phyloP scores from a whole-genome alignment of 1,139 yeast species.

The Debaryomyces sp. region DNA sequence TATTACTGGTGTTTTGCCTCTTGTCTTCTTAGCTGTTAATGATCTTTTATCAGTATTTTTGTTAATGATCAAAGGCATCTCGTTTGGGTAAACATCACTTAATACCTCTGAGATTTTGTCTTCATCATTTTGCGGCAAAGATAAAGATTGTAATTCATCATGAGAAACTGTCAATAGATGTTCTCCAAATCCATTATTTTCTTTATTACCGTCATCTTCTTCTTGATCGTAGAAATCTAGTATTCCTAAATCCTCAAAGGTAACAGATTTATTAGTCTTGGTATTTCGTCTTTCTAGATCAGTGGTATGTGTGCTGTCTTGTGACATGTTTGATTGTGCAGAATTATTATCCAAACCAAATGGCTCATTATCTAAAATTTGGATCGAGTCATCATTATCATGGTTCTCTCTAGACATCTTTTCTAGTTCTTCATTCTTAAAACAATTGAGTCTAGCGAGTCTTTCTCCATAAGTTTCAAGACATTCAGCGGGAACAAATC shows the following conservation, averaged over 20 bases:
- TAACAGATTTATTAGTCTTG: constrained; percentile 37
- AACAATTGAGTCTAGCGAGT: constrained; percentile 87
- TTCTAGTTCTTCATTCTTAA: constrained; percentile 82
- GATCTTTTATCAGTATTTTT: constrained; percentile 20
- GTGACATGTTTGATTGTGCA: constrained; percentile 4
- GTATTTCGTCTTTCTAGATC: constrained; percentile 26
- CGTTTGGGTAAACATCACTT: constrained; percentile 45
- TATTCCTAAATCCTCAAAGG: constrained; percentile 42
- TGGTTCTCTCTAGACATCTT: constrained; percentile 24
- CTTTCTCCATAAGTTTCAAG: constrained; percentile 91
- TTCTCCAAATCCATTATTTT: constrained; percentile 23
- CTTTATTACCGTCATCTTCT: constrained; percentile 16
- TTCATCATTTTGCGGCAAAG: constrained; percentile 21
- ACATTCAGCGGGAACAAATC: constrained; percentile 96
- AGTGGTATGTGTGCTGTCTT: constrained; percentile 5
- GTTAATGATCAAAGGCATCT: constrained; percentile 40
- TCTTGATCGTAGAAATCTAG: constrained; percentile 26
- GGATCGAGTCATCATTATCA: constrained; percentile 9
- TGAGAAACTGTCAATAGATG: constrained; percentile 24
- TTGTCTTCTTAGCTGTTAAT: not conserved
- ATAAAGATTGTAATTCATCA: constrained; percentile 18
- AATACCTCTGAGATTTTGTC: constrained; percentile 40
- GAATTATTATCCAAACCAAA: not conserved
- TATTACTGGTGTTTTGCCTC: not conserved
- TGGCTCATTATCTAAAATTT: not conserved